Percentiles rank a stretch among this genome's conserved stretches.
Evolutionary conservation across 768 basidiomycete genomes (phyloP).

Genomic region (Auriscalpium microsporum): DNA sequence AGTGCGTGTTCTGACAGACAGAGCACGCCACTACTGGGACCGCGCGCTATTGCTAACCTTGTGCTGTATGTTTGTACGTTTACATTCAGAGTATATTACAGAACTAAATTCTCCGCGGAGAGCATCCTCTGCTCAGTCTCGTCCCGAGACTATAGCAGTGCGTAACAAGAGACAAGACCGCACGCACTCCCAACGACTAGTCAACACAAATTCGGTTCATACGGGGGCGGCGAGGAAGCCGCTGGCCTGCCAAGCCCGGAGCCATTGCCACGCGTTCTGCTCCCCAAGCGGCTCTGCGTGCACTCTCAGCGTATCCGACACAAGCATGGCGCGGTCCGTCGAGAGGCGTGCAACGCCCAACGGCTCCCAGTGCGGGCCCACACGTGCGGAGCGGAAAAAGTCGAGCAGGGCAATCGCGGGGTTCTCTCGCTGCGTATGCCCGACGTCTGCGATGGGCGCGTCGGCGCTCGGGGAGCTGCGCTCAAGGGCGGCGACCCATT

Average conservation of each 20-base stretch:
- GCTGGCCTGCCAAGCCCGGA: conserved; percentile 8
- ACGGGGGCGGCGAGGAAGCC: conserved; percentile 1
- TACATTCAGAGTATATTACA: no score
- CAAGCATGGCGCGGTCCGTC: conserved; percentile 9
- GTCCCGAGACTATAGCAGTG: no score
- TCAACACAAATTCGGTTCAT: no score
- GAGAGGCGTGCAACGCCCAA: conserved; percentile 15
- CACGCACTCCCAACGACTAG: no score
- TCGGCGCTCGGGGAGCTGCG: background rate
- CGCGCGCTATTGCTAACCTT: no score
- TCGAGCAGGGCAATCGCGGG: conserved; percentile 12
- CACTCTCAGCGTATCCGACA: conserved; percentile 8
- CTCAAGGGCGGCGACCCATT: conserved; percentile 18
- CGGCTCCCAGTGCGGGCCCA: conserved; percentile 16
- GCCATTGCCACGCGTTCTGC: conserved; percentile 10
- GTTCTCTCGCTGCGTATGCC: conserved; percentile 7
- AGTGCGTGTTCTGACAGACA: no score
- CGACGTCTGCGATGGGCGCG: conserved; percentile 3
- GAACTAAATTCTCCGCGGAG: no score
- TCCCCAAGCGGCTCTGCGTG: conserved; percentile 5
- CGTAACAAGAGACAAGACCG: no score
- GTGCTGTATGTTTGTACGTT: no score
- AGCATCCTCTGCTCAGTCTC: no score
- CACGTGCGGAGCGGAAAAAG: conserved; percentile 11
- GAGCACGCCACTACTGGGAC: no score